Evolutionary conservation across 2,329 filamentous ascomycete species (phyloP), one percentile per base, ranked within the genome.

Genomic region (Scytalidium lignicola): DNA sequence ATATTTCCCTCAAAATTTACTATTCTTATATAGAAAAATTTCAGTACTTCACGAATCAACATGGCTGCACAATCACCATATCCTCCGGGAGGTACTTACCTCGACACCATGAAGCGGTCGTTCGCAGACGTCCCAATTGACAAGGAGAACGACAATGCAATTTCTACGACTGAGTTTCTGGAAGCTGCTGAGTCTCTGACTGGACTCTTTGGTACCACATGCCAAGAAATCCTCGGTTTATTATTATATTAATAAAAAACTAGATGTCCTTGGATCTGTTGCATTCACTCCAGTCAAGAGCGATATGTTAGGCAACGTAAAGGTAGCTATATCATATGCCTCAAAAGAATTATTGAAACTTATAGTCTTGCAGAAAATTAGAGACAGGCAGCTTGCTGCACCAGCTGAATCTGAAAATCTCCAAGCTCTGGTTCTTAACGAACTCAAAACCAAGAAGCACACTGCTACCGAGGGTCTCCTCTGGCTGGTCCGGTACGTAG

Each of bases 221-320:
- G 13, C 13, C 13, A 7, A 39, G 21, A 22, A 7, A 12, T 26
- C 29, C 1, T 21, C 22, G 41, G 29, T 13, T 42, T 12, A 19
- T n/a, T 20, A 26, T 17, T 28, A 50, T 18, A 29, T 39, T 18
- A 22, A 28, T 42, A 7, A 17, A 17, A 37, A 37, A 7, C 7
- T 44, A 85, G 82, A 86, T 66, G 70, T 78, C 49, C 74, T 86
- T 46, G 82, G 82, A 53, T 78, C 79, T 41, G 80, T 86, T 28
- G 90, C 91, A 56, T 97, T 99, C 73, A 82, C 78, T 48, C 87
- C 89, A 21, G 92, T 97, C 66, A 96, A 96, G 80, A 86, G 73
- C 59, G 93, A 99, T 70, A 88, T 99, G 75, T 69, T 82, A 44
- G 88, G 88, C 67, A 99, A 99, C 73, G 80, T 97, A 73, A 91